Evolutionary conservation across 805 yeast species (phyloP).

Genomic region (Candida schatavii): DNA sequence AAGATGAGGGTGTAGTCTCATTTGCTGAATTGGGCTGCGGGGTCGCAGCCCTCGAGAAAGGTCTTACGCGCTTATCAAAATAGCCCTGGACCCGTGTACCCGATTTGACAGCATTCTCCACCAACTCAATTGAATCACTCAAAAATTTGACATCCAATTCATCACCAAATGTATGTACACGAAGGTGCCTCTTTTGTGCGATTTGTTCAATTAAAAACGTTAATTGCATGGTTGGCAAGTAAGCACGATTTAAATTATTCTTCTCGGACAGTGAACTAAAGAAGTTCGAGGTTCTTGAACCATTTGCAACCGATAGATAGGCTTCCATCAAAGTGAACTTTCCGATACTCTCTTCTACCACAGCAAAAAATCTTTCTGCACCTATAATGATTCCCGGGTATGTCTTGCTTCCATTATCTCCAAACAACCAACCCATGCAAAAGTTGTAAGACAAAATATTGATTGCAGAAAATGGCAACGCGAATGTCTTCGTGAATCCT

Average conservation of each 20-base stretch:
- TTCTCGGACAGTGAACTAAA: slow-evolving; percentile 47
- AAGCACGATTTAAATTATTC: slow-evolving; percentile 56
- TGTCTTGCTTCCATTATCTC: slow-evolving; percentile 31
- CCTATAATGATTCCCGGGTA: slow-evolving; percentile 79
- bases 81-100: slow-evolving; percentile 39
- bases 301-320: slow-evolving; percentile 69
- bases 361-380: slow-evolving; percentile 67
- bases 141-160: slow-evolving; percentile 63
- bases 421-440: slow-evolving; percentile 79
- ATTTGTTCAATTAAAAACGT: slow-evolving; percentile 37
- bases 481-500: background rate
- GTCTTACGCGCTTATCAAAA: slow-evolving; percentile 21
- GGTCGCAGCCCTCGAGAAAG: slow-evolving; percentile 6
- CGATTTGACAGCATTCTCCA: slow-evolving; percentile 54
- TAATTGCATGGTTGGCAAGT: slow-evolving; percentile 65
- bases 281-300: slow-evolving; percentile 48
- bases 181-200: slow-evolving; percentile 35
- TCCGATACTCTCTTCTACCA: slow-evolving; percentile 60
- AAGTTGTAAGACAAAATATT: slow-evolving; percentile 61
- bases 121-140: slow-evolving; percentile 51
- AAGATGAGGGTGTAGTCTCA: slow-evolving; percentile 13
- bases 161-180: slow-evolving; percentile 61
- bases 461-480: slow-evolving; percentile 36
- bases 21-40: background rate
- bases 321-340: slow-evolving; percentile 67